Evolutionary conservation across 2,329 filamentous ascomycete species (phyloP).

Genomic region (Myotisia sp.): DNA sequence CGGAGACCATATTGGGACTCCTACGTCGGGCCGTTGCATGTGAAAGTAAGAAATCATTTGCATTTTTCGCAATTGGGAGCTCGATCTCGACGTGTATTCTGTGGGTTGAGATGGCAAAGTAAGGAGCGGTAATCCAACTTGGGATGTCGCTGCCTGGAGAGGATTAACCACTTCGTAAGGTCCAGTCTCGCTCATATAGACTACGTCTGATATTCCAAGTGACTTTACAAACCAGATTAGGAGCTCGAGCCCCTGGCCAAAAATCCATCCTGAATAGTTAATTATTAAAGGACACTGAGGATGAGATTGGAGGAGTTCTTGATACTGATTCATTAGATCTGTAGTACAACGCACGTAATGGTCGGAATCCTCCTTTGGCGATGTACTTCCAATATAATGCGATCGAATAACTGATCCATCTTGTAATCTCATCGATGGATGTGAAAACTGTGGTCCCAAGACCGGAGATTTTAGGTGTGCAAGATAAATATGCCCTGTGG

Average conservation of each 20-base stretch:
- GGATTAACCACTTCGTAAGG: constrained; percentile 30
- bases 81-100: constrained; percentile 33
- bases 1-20: constrained; percentile 30
- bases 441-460: constrained; percentile 44
- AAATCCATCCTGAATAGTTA: constrained; percentile 44
- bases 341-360: constrained; percentile 41
- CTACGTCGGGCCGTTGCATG: constrained; percentile 17
- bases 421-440: constrained; percentile 27
- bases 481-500: constrained; percentile 46
- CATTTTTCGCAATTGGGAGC: constrained; percentile 41
- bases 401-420: constrained; percentile 32
- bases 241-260: constrained; percentile 37
- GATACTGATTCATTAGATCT: constrained; percentile 39
- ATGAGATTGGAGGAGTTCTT: constrained; percentile 26
- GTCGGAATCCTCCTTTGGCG: constrained; percentile 42
- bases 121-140: constrained; percentile 25
- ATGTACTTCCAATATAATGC: constrained; percentile 40
- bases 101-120: constrained; percentile 34
- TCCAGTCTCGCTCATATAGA: constrained; percentile 40
- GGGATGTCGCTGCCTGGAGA: constrained; percentile 26
- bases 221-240: constrained; percentile 34
- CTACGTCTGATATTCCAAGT: constrained; percentile 37
- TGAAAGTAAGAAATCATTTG: constrained; percentile 51
- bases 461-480: constrained; percentile 37
- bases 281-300: constrained; percentile 39